Evolutionary conservation across 179 eudicot genomes (phyloP).

Genomic region (Drosera spatulata): DNA sequence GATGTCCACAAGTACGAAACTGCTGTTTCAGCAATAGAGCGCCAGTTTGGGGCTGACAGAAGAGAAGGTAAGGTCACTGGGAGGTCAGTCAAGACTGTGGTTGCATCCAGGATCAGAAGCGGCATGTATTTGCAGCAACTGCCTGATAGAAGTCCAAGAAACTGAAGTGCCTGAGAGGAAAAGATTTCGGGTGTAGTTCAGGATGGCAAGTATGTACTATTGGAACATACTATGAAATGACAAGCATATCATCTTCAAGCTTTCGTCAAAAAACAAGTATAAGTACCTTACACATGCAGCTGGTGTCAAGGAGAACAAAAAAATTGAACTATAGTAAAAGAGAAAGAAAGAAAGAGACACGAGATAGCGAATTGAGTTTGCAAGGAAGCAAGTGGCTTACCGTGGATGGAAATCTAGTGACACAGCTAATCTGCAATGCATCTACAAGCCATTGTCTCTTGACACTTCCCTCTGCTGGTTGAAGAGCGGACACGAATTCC

Average conservation of each 20-base stretch:
- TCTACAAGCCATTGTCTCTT: conserved; percentile 86
- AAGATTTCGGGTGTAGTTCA: neutral
- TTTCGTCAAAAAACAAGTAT: too few species aligned
- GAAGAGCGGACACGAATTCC: conserved; percentile 58
- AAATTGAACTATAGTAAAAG: too few species aligned
- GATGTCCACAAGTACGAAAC: conserved; percentile 52
- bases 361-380: neutral
- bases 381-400: conserved; percentile 25
- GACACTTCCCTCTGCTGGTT: conserved; percentile 46
- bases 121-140: conserved; percentile 85
- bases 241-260: too few species aligned
- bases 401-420: conserved; percentile 75
- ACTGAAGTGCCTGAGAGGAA: conserved; percentile 54
- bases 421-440: conserved; percentile 70
- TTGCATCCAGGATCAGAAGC: conserved; percentile 45
- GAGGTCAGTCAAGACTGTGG: conserved; percentile 53
- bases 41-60: conserved; percentile 46
- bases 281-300: too few species aligned
- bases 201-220: too few species aligned
- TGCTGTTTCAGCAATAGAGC: conserved; percentile 38
- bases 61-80: conserved; percentile 71
- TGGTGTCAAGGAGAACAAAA: too few species aligned
- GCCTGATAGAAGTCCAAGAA: conserved; percentile 72
- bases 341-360: too few species aligned
- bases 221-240: too few species aligned